Evolutionary conservation across 2,329 filamentous ascomycete genomes (phyloP), one percentile per base, ranked within the genome.

Genomic region (Epichloe typhina): DNA sequence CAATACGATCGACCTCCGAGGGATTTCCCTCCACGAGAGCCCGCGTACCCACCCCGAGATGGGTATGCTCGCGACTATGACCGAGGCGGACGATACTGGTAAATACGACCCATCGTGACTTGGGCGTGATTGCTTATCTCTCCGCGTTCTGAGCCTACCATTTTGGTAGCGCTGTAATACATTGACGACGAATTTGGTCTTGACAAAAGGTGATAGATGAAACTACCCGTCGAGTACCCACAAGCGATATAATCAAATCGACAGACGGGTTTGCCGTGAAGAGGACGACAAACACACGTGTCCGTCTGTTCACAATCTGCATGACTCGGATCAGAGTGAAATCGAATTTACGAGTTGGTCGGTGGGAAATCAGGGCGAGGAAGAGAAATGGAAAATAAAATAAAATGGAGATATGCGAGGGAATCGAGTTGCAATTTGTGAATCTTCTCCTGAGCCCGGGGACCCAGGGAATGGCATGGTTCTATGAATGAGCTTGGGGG

Each of bases 1-100:
- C 67, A 66, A 31, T 82, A 82, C 56, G 77, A 80, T 50, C 74
- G 77, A 17, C 73, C 74, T 36, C 69, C 75, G 8, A 69, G 75
- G 41, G 76, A 78, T 47, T 68, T 61, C 69, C 72, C 53, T 76
- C 82, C 62, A 59, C 61, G 66, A 42, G 66, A 68, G 47, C 61
- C 64, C 26, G 60, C 61, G 49, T 69, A 69, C 44, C 68, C 70
- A 33, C 53, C 56, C 47, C 69, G 66, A 21, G 66, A 68, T 41
- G 68, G 64, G 33, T 72, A 72, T 56, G 59, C 68, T 48, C 72
- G 72, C 53, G 73, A 75, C 47, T 77, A 78, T 60, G 69, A 73
- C 37, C 69, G 73, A 56, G 68, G 72, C 57, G 70, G 70, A 54
- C 70, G 70, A 55, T 75, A 75, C 66, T 76, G 71, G 70, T 73